phyloP scores from a whole-genome alignment of 495 filamentous ascomycete genomes.

The Annulohypoxylon nitens region DNA sequence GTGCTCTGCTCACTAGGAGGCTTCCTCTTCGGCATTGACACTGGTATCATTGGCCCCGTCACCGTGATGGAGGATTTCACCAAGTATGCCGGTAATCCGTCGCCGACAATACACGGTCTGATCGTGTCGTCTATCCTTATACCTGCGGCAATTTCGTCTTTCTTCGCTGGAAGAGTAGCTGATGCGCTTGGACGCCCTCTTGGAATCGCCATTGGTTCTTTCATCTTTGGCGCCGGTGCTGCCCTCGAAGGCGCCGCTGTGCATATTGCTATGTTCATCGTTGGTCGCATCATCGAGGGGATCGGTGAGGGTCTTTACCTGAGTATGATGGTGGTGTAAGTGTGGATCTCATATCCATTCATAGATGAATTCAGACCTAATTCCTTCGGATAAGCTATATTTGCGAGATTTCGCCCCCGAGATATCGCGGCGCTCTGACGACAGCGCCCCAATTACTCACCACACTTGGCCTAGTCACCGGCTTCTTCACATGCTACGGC shows the following conservation, averaged over 20 bases:
- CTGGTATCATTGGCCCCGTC: slow-evolving; percentile 73
- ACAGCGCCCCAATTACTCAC: slow-evolving; percentile 70
- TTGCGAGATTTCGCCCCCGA: slow-evolving; percentile 71
- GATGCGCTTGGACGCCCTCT: slow-evolving; percentile 68
- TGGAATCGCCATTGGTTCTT: slow-evolving; percentile 66
- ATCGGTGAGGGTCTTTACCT: slow-evolving; percentile 73
- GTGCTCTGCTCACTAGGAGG: slow-evolving; percentile 44
- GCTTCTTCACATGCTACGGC: slow-evolving; percentile 75
- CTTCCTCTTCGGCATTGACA: slow-evolving; percentile 64
- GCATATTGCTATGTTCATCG: slow-evolving; percentile 68
- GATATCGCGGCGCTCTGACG: slow-evolving; percentile 65
- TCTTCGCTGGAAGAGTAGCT: slow-evolving; percentile 73
- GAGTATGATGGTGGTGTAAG: slow-evolving; percentile 66
- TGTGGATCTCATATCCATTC: not conserved
- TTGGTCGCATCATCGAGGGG: slow-evolving; percentile 68
- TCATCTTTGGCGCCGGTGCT: slow-evolving; percentile 68
- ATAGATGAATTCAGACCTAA: not conserved
- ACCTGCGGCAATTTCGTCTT: slow-evolving; percentile 70
- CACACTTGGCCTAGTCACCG: slow-evolving; percentile 64
- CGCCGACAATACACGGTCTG: slow-evolving; percentile 71
- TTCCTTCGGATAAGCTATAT: slow-evolving; percentile 54
- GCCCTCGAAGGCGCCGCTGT: slow-evolving; percentile 62
- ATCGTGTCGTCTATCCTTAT: slow-evolving; percentile 76
- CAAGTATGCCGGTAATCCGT: slow-evolving; percentile 64
- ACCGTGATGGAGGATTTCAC: slow-evolving; percentile 72